Base-by-base conservation (phyloP, 169 alveolate genomes). In the Eimeria maxima region DNA sequence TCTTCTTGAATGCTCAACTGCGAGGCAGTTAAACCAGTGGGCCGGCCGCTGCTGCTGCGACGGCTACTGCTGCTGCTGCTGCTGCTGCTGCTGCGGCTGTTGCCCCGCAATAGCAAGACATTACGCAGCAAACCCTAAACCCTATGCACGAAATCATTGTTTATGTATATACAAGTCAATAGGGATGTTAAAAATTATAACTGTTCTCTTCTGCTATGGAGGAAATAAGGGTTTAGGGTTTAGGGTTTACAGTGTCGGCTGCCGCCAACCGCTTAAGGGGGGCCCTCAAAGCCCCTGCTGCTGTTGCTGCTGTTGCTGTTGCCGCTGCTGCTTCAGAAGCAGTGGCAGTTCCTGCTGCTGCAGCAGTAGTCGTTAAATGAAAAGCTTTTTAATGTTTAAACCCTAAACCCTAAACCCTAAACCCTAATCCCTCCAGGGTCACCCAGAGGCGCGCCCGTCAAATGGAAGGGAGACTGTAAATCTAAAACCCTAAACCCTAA, bases 401-500 rank as follows among this genome's bases (percentile, higher is more conserved):
- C 11, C 86, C 57, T 3, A 42, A n/a, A 38, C 86, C 86, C 86
- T 44, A 42, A 74, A 74, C 50, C 86, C 86, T 74, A 74, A 74
- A 74, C 86, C 86, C 86, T 74, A 74, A 74, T 10, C 86, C 86
- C 86, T 74, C 33, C 33, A 74, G 22, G 16, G 67, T 57, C 67
- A 18, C 67, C 24, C 4, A 57, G 67, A 13, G 67, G n/a, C 24
- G 24, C 67, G 67, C 67, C 24, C 67, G 24, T 3, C n/a, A 57
- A 14, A 7, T 57, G 7, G 10, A 22, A n/a, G 80, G 44, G 44
- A 11, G 45, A 69, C 80, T 45, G 45, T 18, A 69, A 69, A 69
- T 45, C 80, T 16, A 8, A 69, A 69, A 69, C 80, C 44, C 80
- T 69, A 69, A 69, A 69, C 80, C 80, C 80, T 29, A 69, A 69